Evolutionary conservation across 495 filamentous ascomycete genomes (phyloP), one percentile per base, ranked within the genome.

Genomic region (Hyphodiscus hymeniophilus): DNA sequence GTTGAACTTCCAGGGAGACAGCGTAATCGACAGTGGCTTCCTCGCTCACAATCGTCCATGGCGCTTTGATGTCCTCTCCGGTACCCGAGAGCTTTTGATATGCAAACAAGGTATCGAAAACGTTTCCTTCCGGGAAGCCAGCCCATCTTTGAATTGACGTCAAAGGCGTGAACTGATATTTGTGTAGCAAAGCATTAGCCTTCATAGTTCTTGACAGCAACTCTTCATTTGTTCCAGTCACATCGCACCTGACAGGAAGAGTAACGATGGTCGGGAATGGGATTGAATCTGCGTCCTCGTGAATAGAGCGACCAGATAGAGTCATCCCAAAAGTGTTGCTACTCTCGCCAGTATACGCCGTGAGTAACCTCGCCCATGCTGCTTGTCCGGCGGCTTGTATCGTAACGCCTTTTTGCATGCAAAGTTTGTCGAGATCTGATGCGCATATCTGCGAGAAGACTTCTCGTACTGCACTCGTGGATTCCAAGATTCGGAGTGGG

Each of bases 91-190:
- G 48, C 50, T 86, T 89, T 56, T 90, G 88, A 58, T 86, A 91
- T 0, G 81, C 80, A 58, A 94, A 79, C 23, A 94, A 63, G 0
- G 85, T 85, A 61, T 94, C 87, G 54, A 94, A 90, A 2, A 88
- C 70, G 11, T 68, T 66, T 17, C 73, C 64, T 24, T 81, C 72
- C 0, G 73, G 65, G 39, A 64, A 68, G 3, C 76, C 77, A 38
- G 82, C 66, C 73, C 77, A 81, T 22, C 74, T 72, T 52, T 89
- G 85, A 30, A 92, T 79, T 20, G 74, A 71, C 5, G 71, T 63
- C 13, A 92, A 63, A 3, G 85, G 76, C 0, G 77, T 76, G 54
- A 84, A 83, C 47, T 90, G 87, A 54, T 87, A 69, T 43, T 75
- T 78, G 45, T 78, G 70, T 23, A 86, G 57, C 20, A 60, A 60